Evolutionary conservation across 768 basidiomycete species (phyloP).

Genomic region (Termitomyces sp.): DNA sequence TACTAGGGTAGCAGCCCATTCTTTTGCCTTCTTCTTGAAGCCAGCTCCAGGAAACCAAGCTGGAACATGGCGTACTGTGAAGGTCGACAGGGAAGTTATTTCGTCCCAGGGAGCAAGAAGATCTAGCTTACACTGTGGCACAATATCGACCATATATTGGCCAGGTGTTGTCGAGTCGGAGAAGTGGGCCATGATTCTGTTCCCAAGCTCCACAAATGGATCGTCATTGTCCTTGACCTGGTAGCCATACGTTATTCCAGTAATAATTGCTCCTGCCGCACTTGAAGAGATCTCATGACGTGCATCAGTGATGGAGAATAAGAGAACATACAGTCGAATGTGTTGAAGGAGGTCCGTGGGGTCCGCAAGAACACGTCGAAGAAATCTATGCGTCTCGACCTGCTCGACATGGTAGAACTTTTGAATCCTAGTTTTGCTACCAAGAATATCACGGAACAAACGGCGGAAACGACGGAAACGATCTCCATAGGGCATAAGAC

Average conservation of each 20-base stretch:
- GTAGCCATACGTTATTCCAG: slow-evolving; percentile 49
- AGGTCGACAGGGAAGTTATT: neutral
- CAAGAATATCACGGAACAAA: slow-evolving; percentile 44
- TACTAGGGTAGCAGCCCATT: slow-evolving; percentile 44
- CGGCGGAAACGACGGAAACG: slow-evolving; percentile 48
- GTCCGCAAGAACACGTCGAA: slow-evolving; percentile 38
- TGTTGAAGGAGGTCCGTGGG: slow-evolving; percentile 39
- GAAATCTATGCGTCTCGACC: slow-evolving; percentile 38
- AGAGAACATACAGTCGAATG: slow-evolving; percentile 35
- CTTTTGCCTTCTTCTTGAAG: slow-evolving; percentile 45
- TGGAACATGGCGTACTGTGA: slow-evolving; percentile 36
- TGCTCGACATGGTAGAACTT: slow-evolving; percentile 38
- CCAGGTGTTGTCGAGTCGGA: neutral
- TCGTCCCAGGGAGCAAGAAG: neutral
- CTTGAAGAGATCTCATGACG: slow-evolving; percentile 17
- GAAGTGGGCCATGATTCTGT: neutral
- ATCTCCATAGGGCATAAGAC: slow-evolving; percentile 43
- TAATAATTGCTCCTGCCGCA: slow-evolving; percentile 42
- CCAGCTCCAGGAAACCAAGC: slow-evolving; percentile 34
- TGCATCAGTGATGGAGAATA: slow-evolving; percentile 1
- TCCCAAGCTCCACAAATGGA: slow-evolving; percentile 40
- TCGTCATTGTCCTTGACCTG: slow-evolving; percentile 42
- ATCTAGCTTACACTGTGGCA: neutral
- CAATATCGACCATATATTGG: neutral
- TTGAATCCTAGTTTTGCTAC: slow-evolving; percentile 33